Conservation (phyloP, 176 grass and related monocot species). For the Aegilops speltoides region DNA sequence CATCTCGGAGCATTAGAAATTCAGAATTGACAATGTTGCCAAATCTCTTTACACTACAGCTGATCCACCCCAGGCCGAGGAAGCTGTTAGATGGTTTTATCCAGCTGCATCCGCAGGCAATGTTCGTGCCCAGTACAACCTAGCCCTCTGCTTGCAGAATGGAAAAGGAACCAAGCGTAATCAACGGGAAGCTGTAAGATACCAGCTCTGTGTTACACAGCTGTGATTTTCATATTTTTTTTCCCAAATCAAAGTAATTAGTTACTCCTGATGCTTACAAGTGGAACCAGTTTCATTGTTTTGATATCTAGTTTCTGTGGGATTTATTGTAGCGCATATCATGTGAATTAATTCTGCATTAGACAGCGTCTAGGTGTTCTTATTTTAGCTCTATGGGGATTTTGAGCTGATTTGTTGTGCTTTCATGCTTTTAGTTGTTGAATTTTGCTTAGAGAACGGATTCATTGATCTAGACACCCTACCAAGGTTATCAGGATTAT, state of each 20-base stretch:
- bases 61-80: conserved; percentile 48
- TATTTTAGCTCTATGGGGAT: background rate
- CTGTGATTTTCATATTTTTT: background rate
- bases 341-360: background rate
- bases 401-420: background rate
- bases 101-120: conserved; percentile 57
- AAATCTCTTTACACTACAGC: conserved; percentile 41
- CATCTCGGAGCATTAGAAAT: background rate
- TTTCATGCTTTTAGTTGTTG: conserved; percentile 1
- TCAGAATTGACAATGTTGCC: conserved; percentile 15
- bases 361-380: background rate
- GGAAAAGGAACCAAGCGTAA: conserved; percentile 53
- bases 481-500: background rate
- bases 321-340: background rate
- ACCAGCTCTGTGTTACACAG: background rate
- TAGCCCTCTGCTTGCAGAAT: conserved; percentile 67
- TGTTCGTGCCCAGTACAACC: conserved; percentile 69
- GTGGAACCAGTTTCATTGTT: background rate
- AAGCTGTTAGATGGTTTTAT: conserved; percentile 73
- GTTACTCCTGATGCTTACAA: conserved; percentile 6
- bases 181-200: conserved; percentile 71
- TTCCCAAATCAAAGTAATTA: background rate
- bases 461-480: background rate
- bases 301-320: background rate
- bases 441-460: background rate